Conservation (phyloP, 306 rosid genomes). For the Heteromeles arbutifolia region DNA sequence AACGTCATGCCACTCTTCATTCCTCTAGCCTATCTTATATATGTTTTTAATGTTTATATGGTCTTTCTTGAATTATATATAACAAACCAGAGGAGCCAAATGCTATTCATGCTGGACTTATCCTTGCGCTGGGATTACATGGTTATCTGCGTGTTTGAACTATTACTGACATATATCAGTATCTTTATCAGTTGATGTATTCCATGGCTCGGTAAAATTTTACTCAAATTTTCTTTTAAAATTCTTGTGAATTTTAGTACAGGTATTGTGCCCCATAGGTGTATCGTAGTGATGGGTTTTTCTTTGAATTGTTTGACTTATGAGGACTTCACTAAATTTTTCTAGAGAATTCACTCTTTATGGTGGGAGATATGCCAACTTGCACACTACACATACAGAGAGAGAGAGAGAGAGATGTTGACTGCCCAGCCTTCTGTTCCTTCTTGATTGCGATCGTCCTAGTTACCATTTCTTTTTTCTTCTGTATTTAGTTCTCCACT, state of each 20-base stretch:
- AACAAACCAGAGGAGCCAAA: constrained; percentile 83
- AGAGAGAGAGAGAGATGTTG: neutral
- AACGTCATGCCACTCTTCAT: neutral
- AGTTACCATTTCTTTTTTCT: neutral
- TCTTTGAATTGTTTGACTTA: neutral
- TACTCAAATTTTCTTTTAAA: neutral
- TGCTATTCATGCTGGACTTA: constrained; percentile 93
- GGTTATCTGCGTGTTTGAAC: constrained; percentile 70
- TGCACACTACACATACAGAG: too few species aligned
- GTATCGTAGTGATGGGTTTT: neutral
- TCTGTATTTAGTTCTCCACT: neutral
- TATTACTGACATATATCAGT: constrained; percentile 84
- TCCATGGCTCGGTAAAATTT: neutral
- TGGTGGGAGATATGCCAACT: neutral
- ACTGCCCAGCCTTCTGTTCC: neutral
- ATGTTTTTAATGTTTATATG: neutral
- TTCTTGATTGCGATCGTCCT: neutral
- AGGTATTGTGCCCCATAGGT: neutral
- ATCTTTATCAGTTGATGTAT: constrained; percentile 57
- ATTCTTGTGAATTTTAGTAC: neutral
- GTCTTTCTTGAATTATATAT: constrained; percentile 39
- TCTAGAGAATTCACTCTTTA: neutral
- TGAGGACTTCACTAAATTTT: neutral
- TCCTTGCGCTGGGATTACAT: constrained; percentile 88
- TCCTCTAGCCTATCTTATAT: neutral